A percentile compares a stretch with the other conserved stretches of the same genome.
These are phyloP conservation scores for Allium sativum DNA, from an alignment of 106 monocot genomes.

Conservation along the genomic window DNA sequence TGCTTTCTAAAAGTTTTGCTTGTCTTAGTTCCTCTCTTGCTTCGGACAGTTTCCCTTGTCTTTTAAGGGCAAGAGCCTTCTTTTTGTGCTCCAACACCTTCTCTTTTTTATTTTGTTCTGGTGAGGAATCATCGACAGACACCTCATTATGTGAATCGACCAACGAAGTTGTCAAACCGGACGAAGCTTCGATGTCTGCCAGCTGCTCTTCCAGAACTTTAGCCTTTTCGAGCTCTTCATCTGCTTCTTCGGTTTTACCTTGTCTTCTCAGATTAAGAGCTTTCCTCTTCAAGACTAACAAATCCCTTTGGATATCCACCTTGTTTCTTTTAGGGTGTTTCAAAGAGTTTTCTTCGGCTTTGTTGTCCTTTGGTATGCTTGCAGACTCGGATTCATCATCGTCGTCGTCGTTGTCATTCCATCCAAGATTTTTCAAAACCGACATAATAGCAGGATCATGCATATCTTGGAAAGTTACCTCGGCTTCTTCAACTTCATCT, in stretches of 20 bases:
- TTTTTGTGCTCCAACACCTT: constrained; percentile 19
- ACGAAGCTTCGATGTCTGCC: constrained; percentile 40
- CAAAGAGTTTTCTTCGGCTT: constrained; percentile 10
- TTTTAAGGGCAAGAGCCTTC: constrained; percentile 57
- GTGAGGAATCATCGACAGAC: not conserved
- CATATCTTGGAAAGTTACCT: constrained; percentile 93
- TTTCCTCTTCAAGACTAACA: constrained; percentile 72
- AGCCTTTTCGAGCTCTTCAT: constrained; percentile 71
- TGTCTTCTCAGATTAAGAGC: constrained; percentile 73
- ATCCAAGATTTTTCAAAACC: constrained; percentile 72
- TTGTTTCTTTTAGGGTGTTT: constrained; percentile 26
- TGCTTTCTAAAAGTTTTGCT: constrained; percentile 78
- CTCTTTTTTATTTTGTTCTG: not conserved
- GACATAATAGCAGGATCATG: constrained; percentile 68
- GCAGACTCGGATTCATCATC: constrained; percentile 46
- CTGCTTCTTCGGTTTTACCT: constrained; percentile 68
- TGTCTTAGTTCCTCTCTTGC: constrained; percentile 77
- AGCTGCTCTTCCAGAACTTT: constrained; percentile 60
- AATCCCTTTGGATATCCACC: constrained; percentile 69
- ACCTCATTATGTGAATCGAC: constrained; percentile 8
- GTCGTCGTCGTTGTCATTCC: constrained; percentile 13
- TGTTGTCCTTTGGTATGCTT: not conserved
- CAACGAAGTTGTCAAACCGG: not conserved
- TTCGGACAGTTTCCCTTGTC: constrained; percentile 56
- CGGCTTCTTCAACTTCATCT: constrained; percentile 29